Conservation (phyloP, 805 yeast species). For the Ogataea glucozyma region DNA sequence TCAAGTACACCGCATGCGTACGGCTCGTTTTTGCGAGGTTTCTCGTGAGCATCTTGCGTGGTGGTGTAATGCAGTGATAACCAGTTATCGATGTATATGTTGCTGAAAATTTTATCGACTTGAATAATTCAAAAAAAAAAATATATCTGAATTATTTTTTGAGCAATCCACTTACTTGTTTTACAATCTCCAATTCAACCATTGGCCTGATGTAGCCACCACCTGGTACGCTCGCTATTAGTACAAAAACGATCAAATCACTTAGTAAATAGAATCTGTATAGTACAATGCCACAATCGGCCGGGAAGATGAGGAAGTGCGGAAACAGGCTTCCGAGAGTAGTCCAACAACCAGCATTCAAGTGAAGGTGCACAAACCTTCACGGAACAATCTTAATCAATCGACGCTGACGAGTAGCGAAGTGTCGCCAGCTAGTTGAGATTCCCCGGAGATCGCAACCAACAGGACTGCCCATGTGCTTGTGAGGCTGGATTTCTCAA, state of each 20-base stretch:
- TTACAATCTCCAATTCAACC: slow-evolving; percentile 10
- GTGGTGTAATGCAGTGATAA: background rate
- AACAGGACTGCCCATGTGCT: too few relatives aligned
- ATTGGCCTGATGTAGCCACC: slow-evolving; percentile 16
- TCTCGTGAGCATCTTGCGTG: slow-evolving; percentile 12
- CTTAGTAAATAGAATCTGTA: slow-evolving; percentile 4
- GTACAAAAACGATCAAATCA: background rate
- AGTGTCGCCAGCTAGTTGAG: too few relatives aligned
- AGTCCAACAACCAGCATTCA: too few relatives aligned
- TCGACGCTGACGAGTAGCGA: too few relatives aligned
- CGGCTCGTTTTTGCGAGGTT: slow-evolving; percentile 4
- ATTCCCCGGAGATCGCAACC: too few relatives aligned
- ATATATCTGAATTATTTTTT: slow-evolving; percentile 2
- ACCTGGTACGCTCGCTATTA: background rate
- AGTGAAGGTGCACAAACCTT: too few relatives aligned
- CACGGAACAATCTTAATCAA: too few relatives aligned
- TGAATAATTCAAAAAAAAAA: too few relatives aligned
- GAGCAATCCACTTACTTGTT: slow-evolving; percentile 7
- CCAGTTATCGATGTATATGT: background rate
- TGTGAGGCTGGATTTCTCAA: too few relatives aligned
- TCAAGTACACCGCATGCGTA: background rate
- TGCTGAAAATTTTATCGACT: slow-evolving; percentile 5
- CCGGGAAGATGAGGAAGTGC: too few relatives aligned
- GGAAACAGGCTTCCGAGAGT: too few relatives aligned
- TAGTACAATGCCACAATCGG: too few relatives aligned